Evolutionary conservation across 2,329 filamentous ascomycete genomes (phyloP).

Genomic region (Thelonectria blattea): DNA sequence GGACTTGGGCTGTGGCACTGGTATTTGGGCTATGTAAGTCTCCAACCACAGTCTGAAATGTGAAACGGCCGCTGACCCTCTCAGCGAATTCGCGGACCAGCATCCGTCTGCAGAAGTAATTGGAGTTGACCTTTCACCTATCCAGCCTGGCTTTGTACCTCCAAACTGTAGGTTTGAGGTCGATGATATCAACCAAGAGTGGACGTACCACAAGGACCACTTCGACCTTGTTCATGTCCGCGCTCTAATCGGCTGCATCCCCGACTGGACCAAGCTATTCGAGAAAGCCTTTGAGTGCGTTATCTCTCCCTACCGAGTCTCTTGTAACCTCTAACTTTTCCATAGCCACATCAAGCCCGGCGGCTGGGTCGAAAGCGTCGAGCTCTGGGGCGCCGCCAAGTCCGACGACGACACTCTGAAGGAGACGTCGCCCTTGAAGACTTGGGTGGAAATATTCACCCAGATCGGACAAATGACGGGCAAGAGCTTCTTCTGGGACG

Average conservation of each 20-base stretch:
- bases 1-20: conserved; percentile 45
- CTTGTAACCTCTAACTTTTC: neutral
- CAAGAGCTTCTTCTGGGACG: conserved; percentile 28
- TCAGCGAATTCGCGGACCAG: conserved; percentile 42
- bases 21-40: conserved; percentile 44
- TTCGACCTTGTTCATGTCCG: conserved; percentile 67
- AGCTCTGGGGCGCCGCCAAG: conserved; percentile 17
- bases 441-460: conserved; percentile 30
- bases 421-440: conserved; percentile 23
- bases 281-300: conserved; percentile 53
- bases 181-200: conserved; percentile 62
- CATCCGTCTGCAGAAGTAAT: conserved; percentile 54
- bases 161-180: conserved; percentile 68
- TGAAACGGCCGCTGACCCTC: conserved; percentile 22
- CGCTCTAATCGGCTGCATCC: conserved; percentile 58
- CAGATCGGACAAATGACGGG: conserved; percentile 25
- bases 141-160: conserved; percentile 63
- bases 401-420: conserved; percentile 38
- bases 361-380: conserved; percentile 22
- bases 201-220: conserved; percentile 51
- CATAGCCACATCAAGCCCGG: conserved; percentile 19
- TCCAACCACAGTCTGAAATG: neutral
- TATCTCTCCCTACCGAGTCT: conserved; percentile 27
- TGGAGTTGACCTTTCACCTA: conserved; percentile 63
- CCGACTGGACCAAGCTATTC: conserved; percentile 58